phyloP scores from a whole-genome alignment of 2,329 filamentous ascomycete genomes.

The Talaromyces atroroseus region DNA sequence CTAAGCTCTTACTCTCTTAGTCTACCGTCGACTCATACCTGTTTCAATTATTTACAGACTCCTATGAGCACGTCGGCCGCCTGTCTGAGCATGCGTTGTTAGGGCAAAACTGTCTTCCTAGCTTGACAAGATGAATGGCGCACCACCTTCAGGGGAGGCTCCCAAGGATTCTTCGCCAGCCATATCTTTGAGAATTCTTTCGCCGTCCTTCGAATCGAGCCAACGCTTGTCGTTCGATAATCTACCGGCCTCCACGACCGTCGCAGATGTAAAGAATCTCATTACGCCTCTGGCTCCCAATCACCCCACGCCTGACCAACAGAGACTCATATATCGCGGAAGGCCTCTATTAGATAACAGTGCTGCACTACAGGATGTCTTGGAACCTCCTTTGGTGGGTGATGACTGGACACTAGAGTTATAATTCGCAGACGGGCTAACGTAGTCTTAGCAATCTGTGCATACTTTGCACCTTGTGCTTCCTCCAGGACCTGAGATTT shows the following conservation, averaged over 20 bases:
- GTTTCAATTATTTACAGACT: neutral
- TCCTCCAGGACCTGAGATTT: conserved; percentile 29
- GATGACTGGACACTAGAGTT: neutral
- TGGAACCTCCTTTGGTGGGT: conserved; percentile 49
- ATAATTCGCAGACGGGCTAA: neutral
- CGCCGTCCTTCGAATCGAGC: conserved; percentile 35
- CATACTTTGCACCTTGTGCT: conserved; percentile 39
- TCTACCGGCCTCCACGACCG: conserved; percentile 38
- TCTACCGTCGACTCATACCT: neutral
- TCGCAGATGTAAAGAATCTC: conserved; percentile 49
- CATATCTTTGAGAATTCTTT: conserved; percentile 33
- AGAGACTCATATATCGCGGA: conserved; percentile 56
- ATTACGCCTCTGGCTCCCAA: conserved; percentile 48
- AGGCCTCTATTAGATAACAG: conserved; percentile 47
- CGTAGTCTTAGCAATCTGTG: conserved; percentile 19
- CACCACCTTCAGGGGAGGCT: neutral
- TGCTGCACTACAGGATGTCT: conserved; percentile 44
- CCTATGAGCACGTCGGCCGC: neutral
- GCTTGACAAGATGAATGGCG: neutral
- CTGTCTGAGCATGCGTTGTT: neutral
- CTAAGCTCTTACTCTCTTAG: neutral
- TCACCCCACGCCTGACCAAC: conserved; percentile 41
- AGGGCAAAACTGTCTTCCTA: neutral
- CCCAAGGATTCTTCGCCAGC: neutral
- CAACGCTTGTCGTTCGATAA: conserved; percentile 33